Evolutionary conservation across 352 stramenopile species (phyloP), one percentile per base, ranked within the genome.

Genomic region (Globisporangium recalcitrans): DNA sequence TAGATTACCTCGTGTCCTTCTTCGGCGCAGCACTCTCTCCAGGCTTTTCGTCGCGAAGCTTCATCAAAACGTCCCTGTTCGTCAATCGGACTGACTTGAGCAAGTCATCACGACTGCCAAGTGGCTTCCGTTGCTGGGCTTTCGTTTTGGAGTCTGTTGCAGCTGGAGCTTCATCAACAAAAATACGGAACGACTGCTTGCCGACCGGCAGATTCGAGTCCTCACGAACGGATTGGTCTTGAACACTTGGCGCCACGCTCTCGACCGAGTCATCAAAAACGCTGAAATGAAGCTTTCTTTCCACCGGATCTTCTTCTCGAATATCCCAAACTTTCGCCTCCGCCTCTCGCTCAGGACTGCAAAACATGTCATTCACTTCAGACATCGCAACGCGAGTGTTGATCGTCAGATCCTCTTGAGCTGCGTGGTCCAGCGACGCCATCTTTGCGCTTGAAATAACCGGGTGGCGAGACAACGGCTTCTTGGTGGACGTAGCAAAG

Each of bases 281-380:
- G 61, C 82, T 91, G 60, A 93, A 95, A 58, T 93, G 84, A 38
- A 93, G 73, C 38, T 92, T 95, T 13, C 84, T 69, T 52, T 92
- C 80, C 16, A 93, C 83, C 4, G 86, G 86, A 52, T 91, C 74
- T 31, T 80, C 77, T 59, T 88, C 79, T 52, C 73, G 69, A 26
- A 69, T 49, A 65, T 90, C 77, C 69, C 69, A 74, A 7, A 75
- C 69, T 42, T 67, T 75, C 6, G 60, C 48, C 38, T 83, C 77
- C 24, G 55, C 56, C 46, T 77, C 71, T 54, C 77, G 73, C 24
- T 77, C 67, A 26, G 86, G 86, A 52, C 86, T 95, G 64, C 82
- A 92, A 62, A 95, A 95, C 86, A 95, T 93, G 58, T 63, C 78
- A 65, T 93, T 91, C 56, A 95, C 82, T 34, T 95, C 86, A 32